phyloP scores from a whole-genome alignment of 2,329 filamentous ascomycete genomes.

The Aspergillus piperis region DNA sequence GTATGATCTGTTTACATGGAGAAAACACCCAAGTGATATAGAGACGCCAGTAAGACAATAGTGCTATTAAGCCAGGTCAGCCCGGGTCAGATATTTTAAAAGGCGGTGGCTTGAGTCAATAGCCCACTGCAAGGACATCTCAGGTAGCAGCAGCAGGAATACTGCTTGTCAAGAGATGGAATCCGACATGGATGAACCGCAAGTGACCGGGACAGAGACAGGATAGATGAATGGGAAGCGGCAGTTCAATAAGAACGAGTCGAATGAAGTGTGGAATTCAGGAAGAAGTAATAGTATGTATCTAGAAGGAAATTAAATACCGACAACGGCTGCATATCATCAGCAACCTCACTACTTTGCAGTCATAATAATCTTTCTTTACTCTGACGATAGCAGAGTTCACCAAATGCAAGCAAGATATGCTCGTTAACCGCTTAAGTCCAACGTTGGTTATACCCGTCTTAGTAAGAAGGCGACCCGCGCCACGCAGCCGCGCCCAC shows the following conservation, averaged over 20 bases:
- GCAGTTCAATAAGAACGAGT: neutral
- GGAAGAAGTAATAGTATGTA: neutral
- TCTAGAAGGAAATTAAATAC: neutral
- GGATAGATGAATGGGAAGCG: neutral
- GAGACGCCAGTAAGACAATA: neutral
- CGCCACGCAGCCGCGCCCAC: conserved; percentile 18
- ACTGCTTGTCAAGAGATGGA: neutral
- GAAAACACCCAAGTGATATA: neutral
- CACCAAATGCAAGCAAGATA: no score
- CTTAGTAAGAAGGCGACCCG: conserved; percentile 10
- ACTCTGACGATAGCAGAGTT: no score
- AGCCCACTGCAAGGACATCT: neutral
- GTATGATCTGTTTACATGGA: neutral
- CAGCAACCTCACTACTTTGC: no score
- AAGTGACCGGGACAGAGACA: neutral
- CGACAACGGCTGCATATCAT: no score
- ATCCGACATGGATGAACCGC: neutral
- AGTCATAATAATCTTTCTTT: no score
- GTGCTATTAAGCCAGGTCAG: conserved; percentile 9
- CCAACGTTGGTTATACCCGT: neutral
- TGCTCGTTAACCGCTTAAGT: neutral
- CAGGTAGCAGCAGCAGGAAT: neutral
- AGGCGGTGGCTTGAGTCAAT: neutral
- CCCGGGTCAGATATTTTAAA: neutral
- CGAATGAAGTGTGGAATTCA: neutral